Base-by-base conservation (phyloP, 1,139 yeast genomes). In the Blastobotrys illinoisensis region DNA sequence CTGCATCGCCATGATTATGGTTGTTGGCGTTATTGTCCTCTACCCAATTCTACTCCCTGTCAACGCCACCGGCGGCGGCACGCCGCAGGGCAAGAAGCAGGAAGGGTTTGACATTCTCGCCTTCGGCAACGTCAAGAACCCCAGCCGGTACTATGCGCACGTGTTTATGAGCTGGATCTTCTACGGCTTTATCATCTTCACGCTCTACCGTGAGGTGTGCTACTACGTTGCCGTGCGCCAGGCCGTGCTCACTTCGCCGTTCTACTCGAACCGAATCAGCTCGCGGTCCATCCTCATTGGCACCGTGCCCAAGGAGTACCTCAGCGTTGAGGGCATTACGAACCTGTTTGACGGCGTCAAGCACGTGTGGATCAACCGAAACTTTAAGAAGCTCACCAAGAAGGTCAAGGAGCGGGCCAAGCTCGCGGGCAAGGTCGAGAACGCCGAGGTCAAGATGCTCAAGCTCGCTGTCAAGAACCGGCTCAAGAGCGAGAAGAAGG, bases 1-100 rank as follows among this genome's bases (percentile, higher is more conserved):
- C 54, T 77, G 88, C 51, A 79, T 87, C 56, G 75, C 81, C 26
- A 69, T 79, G 16, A 69, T 88, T 50, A 80, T 87, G 26, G 64
- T 83, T 9, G 66, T 83, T 11, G 95, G 95, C 1, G 81, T 88
- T 54, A 60, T 86, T 32, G 62, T 86, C 19, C 71, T 85, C 16
- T 82, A 88, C 81, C 93, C 97, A 26, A 80, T 93, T 56, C 74
- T 93, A 56, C 76, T 93, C 59, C 95, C 99, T 0, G 86, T 93
- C 51, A 88, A 90, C 69, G 96, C 95, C 13, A 83, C 96, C 7
- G 85, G 88, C 60, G 93, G 95, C 19, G 76, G 76, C 50, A 74
- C 76, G 45, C 74, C 75, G 36, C 68, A 77, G 55, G 76, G 76
- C 51, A 6, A 26, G 32, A 6, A 3, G 13, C 70, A 78, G 53